A percentile compares a stretch with the other conserved stretches of the same genome.
These are phyloP conservation scores for Alternaria metachromatica DNA, from an alignment of 2,329 filamentous ascomycete species.

Conservation along the genomic window DNA sequence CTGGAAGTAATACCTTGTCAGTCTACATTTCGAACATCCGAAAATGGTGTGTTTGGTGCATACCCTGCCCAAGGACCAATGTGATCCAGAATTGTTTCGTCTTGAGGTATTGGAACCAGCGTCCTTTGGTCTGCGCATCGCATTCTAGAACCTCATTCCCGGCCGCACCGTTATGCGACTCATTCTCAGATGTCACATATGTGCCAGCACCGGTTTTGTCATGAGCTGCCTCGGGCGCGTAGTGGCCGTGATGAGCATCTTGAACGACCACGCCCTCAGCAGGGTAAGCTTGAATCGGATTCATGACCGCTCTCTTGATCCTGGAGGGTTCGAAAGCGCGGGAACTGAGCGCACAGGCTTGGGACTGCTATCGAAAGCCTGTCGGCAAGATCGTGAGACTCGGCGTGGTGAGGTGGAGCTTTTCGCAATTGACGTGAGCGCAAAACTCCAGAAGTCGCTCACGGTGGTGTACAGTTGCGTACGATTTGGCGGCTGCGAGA, in stretches of 20 bases:
- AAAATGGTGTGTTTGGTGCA: neutral
- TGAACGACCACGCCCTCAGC: slow-evolving; percentile 15
- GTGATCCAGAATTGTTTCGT: slow-evolving; percentile 90
- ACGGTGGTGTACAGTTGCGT: slow-evolving; percentile 25
- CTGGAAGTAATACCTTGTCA: slow-evolving; percentile 14
- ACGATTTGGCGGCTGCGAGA: slow-evolving; percentile 8
- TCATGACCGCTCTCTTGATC: slow-evolving; percentile 8
- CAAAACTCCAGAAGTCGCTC: slow-evolving; percentile 54
- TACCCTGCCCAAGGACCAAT: slow-evolving; percentile 71
- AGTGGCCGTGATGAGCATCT: slow-evolving; percentile 29
- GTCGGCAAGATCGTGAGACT: neutral
- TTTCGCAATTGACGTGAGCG: slow-evolving; percentile 46
- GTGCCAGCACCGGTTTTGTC: slow-evolving; percentile 29
- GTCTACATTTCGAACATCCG: neutral
- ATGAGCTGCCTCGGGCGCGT: slow-evolving; percentile 12
- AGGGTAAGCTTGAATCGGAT: slow-evolving; percentile 19
- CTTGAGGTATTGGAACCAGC: slow-evolving; percentile 72
- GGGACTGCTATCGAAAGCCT: neutral
- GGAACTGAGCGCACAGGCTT: neutral
- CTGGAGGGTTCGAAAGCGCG: neutral
- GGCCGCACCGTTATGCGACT: slow-evolving; percentile 19
- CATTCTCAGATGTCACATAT: slow-evolving; percentile 39
- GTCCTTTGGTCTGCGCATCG: slow-evolving; percentile 52
- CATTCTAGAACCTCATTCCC: slow-evolving; percentile 31
- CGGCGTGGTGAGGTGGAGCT: slow-evolving; percentile 34